phyloP scores from a whole-genome alignment of 116 monocot genomes.

The Posidonia oceanica region DNA sequence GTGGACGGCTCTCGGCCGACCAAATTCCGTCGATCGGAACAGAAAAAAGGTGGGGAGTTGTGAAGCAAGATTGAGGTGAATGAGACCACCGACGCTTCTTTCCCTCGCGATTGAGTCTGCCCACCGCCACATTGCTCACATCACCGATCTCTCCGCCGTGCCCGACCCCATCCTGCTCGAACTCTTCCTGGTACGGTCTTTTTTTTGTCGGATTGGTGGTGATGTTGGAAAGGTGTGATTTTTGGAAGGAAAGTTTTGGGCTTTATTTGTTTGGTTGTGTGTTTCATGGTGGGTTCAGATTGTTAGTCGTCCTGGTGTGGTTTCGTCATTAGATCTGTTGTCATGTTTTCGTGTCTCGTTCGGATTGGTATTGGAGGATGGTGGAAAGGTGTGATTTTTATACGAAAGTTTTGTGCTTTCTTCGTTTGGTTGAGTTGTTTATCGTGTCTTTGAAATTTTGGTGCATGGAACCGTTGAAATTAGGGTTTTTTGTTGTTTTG shows the following conservation, averaged over 20 bases:
- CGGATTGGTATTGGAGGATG: too few species aligned
- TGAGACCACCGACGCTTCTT: conserved; percentile 48
- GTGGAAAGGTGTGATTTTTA: too few species aligned
- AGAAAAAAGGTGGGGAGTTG: too few species aligned
- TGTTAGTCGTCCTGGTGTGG: not conserved
- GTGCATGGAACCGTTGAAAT: too few species aligned
- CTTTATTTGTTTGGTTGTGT: not conserved
- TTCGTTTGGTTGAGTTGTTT: too few species aligned
- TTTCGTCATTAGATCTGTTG: not conserved
- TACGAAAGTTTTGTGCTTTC: too few species aligned
- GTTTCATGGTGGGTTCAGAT: not conserved
- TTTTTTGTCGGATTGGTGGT: not conserved
- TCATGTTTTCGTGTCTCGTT: not conserved
- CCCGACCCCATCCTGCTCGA: conserved; percentile 63
- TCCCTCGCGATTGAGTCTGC: conserved; percentile 70
- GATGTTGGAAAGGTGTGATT: not conserved
- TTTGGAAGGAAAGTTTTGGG: not conserved
- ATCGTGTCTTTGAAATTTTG: too few species aligned
- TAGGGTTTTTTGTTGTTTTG: too few species aligned
- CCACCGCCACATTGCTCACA: conserved; percentile 42
- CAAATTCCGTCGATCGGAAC: too few species aligned
- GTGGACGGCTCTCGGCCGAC: too few species aligned
- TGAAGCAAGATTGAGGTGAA: not conserved
- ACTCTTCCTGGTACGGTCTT: conserved; percentile 46
- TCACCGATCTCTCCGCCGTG: conserved; percentile 58